Evolutionary conservation across 805 yeast species (phyloP), one percentile per base, ranked within the genome.

Genomic region (Schwanniomyces vanrijiae): DNA sequence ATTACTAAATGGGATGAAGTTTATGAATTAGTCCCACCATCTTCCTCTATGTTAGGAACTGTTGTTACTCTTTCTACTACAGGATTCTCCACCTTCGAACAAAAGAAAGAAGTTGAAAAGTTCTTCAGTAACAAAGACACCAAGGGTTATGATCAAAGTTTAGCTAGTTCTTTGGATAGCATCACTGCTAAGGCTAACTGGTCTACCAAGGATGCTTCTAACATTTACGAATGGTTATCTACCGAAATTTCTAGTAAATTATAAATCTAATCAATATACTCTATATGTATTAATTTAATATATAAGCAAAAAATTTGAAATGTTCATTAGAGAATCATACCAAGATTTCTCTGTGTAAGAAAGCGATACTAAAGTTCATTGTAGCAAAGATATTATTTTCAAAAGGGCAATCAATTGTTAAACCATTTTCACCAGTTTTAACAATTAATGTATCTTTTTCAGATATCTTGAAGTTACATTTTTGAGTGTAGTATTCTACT

Each of bases 41-140:
- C 89, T 10, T 77, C 86, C 53, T 77, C 90, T 20, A 82, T 90
- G 88, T 75, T 92, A 57, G 86, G 92, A 18, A 74, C 84, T 16
- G 83, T 94, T 48, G 86, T 92, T 34, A 73, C 76, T 26, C 52
- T 86, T 29, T 69, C 84, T 41, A 77, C 88, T 34, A 68, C 82
- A 20, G 82, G 86, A 1, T 84, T 82, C 68, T 77, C 90, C 24
- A 78, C 80, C 45, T 64, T 66, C 31, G 79, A 73, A 28, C 81
- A 82, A 51, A 75, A 75, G 54, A 71, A 73, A 19, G 77, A 75
- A 47, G 77, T 84, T 48, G 69, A 73, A 51, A 60, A 62, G 28
- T 78, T 83, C 74, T 82, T 82, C 56, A 64, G 59, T n/a, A 60
- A 49, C 19, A 83, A 76, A 64, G 73, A 80, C 50, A 81, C 86